Evolutionary conservation across 768 basidiomycete species (phyloP), one percentile per base, ranked within the genome.

Genomic region (Rubroboletus pulcherrimus): DNA sequence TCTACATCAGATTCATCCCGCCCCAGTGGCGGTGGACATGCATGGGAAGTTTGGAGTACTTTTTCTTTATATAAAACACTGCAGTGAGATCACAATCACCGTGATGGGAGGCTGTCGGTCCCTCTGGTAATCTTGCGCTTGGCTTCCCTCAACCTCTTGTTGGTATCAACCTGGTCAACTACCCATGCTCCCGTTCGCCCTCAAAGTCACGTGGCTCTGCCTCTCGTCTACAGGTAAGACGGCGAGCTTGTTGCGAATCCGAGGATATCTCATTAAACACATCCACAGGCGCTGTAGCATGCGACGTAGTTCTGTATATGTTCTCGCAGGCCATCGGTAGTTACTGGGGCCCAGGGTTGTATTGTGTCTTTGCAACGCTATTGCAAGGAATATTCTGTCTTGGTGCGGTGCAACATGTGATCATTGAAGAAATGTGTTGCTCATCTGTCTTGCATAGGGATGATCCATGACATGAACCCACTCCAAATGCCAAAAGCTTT

Each of bases 391-490:
- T 77, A 9, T 85, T 87, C 62, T 84, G 81, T 62, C 65, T 88
- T 3, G 85, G 86, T 85, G 52, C 49, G 78, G 44, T 0, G 5
- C 5, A 14, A n/a, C 15, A 26, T 34, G 15, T 24, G n/a, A 30
- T 12, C 24, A 15, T 19, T 8, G 24, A 45, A 31, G 45, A 21
- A 19, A n/a, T 4, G 10, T 11, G 4, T 35, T 35, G 31, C 43
- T 61, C 26, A 58, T 37, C 12, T 49, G 17, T 17, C 19, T 59
- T 21, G 8, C 34, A 24, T 47, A 87, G 86, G 86, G 11, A 78
- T 87, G 70, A 74, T 83, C 14, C 86, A 82, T 76, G 67, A 71
- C 49, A 87, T 88, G 86, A 73, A 83, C 59, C 83, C 86, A 1
- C 73, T 71, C 47, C 63, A 55, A 19, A 88, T 88, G 84, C 82